Evolutionary conservation across 2,329 filamentous ascomycete genomes (phyloP), one percentile per base, ranked within the genome.

Genomic region (Clarireedia hainanense): DNA sequence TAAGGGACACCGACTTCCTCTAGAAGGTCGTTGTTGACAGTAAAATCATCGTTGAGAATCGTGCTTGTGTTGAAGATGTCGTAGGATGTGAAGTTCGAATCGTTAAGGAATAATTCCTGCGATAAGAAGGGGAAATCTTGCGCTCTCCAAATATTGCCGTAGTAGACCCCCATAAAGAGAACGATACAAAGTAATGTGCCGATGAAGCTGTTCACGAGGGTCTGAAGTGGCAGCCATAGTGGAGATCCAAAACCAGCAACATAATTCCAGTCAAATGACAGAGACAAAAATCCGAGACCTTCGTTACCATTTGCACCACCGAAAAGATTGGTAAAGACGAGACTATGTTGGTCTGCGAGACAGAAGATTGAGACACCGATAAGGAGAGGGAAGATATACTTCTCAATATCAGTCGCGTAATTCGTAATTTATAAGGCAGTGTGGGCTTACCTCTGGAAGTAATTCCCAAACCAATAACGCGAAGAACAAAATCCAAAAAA

Each of bases 291-390:
- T 15, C 73, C 66, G 5, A 68, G 62, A 10, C 74, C 74, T 58
- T 76, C 74, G 57, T 76, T 75, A 4, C 72, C 72, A 40, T 67
- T 69, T 2, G 75, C 67, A n/a, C 76, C 76, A 4, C 76, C 76
- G 58, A 79, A 78, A n/a, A 78, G 63, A 42, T 75, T 74, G 20
- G 75, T 76, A 50, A 78, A 75, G 5, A 75, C 64, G 1, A 72
- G 59, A 52, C 64, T 75, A 40, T 73, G 65, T 37, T 72, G 69
- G 12, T 74, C 71, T 0, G 75, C 72, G 4, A 78, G 69, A 58
- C 76, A 79, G 51, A 77, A 75, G 26, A 79, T 67, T 6, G 65
- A 69, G 15, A 74, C 60, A 17, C 72, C 72, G 9, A 88, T 89
- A 10, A 85, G 76, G n/a, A 59, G 39, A 7, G 57, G 57, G 26